Evolutionary conservation across 257 asterid species (phyloP), one percentile per base, ranked within the genome.

Genomic region (Penstemon eatonii): DNA sequence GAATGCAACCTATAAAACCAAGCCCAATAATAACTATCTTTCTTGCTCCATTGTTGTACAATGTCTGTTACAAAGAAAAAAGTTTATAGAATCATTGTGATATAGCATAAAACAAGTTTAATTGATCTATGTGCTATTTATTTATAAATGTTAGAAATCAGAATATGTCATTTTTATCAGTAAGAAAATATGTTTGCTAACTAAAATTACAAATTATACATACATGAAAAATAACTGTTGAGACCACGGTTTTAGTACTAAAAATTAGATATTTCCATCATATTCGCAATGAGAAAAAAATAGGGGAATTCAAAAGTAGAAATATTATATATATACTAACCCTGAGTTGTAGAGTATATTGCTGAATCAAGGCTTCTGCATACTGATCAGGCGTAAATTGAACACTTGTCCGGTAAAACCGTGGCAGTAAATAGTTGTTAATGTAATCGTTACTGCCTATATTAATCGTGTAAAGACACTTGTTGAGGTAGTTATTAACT

Each of bases 361-460:
- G 39, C 5, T 3, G 42, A 44, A 78, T 75, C 74, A 90, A 66
- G 19, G 11, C 11, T 4, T 46, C 37, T 2, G 93, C 91, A 49
- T 76, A 90, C n/a, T 45, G 33, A 0, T n/a, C 73, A 4, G 88
- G 85, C 11, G 85, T 67, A 63, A 45, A 55, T 0, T 68, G 15
- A 4, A 5, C 9, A 10, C 85, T 70, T 2, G 77, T 11, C 2
- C 19, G 8, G 19, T 80, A 79, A 8, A 42, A 3, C 25, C 51
- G 62, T 6, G 80, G 76, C 40, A 63, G 1, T 8, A 58, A 80
- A 63, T 86, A 88, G 61, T 86, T 84, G 82, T 82, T 86, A 4
- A 84, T 54, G 74, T 88, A 88, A 39, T 86, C 95, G 40, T 86
- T 82, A 66, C 81, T 84, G 3, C 95, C 95, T 0, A 80, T 78